These are phyloP conservation scores for Populus deltoides DNA, from an alignment of 345 rosid species.

Conservation along the genomic window DNA sequence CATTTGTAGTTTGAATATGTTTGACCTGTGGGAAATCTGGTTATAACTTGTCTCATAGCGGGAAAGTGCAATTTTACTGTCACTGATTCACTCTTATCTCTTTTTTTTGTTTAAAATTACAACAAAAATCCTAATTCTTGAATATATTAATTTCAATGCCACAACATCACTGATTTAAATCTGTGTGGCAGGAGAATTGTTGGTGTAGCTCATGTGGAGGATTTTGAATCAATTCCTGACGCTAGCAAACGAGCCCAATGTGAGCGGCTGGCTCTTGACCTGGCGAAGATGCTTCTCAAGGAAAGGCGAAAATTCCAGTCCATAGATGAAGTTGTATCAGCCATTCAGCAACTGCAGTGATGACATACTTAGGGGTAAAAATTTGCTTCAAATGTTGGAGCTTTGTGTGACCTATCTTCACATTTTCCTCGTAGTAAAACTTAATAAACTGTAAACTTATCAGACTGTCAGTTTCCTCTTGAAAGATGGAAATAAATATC, in stretches of 20 bases:
- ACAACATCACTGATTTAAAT: not conserved
- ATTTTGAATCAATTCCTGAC: slow-evolving; percentile 80
- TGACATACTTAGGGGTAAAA: not conserved
- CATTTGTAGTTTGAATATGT: not conserved
- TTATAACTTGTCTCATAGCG: not conserved
- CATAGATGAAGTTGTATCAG: slow-evolving; percentile 64
- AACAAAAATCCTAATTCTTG: not conserved
- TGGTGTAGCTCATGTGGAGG: slow-evolving; percentile 96
- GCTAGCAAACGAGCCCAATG: slow-evolving; percentile 58
- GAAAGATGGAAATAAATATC: no score
- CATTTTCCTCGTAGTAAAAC: no score
- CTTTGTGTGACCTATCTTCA: not conserved
- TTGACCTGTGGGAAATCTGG: not conserved
- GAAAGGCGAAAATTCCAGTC: slow-evolving; percentile 67
- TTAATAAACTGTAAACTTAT: no score
- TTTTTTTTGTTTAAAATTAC: not conserved
- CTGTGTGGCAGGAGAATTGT: slow-evolving; percentile 69
- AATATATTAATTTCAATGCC: not conserved
- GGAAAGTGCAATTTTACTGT: not conserved
- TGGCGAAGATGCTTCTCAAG: slow-evolving; percentile 69
- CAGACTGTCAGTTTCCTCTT: no score
- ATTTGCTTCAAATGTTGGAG: not conserved
- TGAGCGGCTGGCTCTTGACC: slow-evolving; percentile 66
- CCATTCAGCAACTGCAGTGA: slow-evolving; percentile 28
- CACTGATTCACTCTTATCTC: not conserved